A percentile compares a stretch with the other conserved stretches of the same genome.
These are phyloP conservation scores for Platanus orientalis DNA, from an alignment of 164 flowering plant genomes.

Conservation along the genomic window DNA sequence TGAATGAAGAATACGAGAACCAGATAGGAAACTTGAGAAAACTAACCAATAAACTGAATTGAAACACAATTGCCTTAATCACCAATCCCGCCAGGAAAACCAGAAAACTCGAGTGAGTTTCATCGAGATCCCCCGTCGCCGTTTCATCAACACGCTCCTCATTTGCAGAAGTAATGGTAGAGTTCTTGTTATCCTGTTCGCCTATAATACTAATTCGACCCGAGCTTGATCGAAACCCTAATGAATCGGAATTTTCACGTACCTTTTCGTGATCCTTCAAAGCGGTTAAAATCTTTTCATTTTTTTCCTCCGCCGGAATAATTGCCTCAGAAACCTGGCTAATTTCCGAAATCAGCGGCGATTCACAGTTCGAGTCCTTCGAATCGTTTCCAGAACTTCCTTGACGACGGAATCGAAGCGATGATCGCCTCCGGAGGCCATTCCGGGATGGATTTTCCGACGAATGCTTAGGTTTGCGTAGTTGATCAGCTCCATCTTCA, in stretches of 20 bases:
- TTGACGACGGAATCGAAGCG: constrained; percentile 6
- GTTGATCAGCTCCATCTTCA: constrained; percentile 3
- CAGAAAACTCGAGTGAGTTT: constrained; percentile 31
- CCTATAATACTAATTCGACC: neutral
- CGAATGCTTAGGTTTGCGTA: neutral
- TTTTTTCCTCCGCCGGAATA: constrained; percentile 7
- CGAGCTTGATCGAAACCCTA: constrained; percentile 1
- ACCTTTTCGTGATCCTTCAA: constrained; percentile 20
- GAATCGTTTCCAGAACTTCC: no score
- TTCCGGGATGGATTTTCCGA: constrained; percentile 10
- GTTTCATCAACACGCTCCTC: constrained; percentile 16
- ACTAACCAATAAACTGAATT: constrained; percentile 36
- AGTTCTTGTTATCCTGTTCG: constrained; percentile 15
- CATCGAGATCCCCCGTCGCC: constrained; percentile 20
- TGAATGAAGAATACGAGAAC: constrained; percentile 26
- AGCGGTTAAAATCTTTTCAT: constrained; percentile 6
- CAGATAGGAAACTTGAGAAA: constrained; percentile 49
- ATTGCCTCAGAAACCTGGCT: constrained; percentile 3
- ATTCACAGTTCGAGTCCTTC: constrained; percentile 1
- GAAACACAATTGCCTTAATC: constrained; percentile 53
- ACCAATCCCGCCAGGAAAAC: constrained; percentile 40
- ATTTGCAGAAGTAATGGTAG: constrained; percentile 22
- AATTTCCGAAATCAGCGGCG: constrained; percentile 10
- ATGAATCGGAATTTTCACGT: no score
- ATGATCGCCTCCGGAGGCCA: constrained; percentile 26